phyloP scores from a whole-genome alignment of 306 rosid genomes.

The Trifolium dubium region DNA sequence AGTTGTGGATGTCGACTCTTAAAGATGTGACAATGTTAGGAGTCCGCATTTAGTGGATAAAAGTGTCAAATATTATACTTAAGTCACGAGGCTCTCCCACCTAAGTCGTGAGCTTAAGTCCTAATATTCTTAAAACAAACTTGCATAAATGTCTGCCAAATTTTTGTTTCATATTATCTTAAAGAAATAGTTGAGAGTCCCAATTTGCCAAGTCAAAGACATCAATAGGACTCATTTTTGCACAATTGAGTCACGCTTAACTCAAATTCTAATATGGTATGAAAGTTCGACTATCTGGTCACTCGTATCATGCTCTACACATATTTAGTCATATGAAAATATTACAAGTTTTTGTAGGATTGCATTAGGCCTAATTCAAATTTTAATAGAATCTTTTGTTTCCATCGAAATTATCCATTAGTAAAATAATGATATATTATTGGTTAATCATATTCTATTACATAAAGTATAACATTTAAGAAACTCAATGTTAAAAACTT shows the following conservation, averaged over 20 bases:
- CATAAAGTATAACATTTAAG: not conserved
- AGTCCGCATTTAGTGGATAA: not conserved
- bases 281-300: not conserved
- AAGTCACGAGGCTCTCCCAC: not conserved
- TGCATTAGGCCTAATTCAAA: no score
- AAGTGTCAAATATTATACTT: not conserved
- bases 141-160: not conserved
- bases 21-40: not conserved
- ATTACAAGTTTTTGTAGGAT: no score
- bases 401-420: not conserved
- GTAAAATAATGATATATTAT: not conserved
- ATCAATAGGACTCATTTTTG: no score
- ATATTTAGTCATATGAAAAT: not conserved
- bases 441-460: not conserved
- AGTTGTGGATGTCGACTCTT: not conserved
- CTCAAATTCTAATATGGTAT: not conserved
- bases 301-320: not conserved
- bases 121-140: not conserved
- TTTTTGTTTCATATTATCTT: not conserved
- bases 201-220: not conserved
- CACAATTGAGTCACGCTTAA: not conserved
- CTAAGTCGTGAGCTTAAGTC: not conserved
- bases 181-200: not conserved
- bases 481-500: conserved; percentile 17
- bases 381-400: no score